Evolutionary conservation across 169 alveolate species (phyloP).

Genomic region (Blepharisma undulans): DNA sequence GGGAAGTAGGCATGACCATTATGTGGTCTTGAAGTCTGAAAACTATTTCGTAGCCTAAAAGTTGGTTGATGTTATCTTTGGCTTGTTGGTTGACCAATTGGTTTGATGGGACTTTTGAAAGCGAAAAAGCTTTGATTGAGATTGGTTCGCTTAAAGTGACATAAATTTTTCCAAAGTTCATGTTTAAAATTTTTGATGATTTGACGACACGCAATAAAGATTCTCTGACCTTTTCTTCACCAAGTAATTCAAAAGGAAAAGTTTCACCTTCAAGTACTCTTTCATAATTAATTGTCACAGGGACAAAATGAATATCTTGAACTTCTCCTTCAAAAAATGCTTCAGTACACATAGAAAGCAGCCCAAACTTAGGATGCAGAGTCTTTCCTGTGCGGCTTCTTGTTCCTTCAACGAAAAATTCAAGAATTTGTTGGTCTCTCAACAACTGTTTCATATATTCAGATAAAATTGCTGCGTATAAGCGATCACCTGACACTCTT

Average conservation of each 20-base stretch:
- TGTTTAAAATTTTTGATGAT: constrained; percentile 59
- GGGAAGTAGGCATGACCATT: constrained; percentile 72
- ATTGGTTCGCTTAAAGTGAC: constrained; percentile 71
- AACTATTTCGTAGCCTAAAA: constrained; percentile 57
- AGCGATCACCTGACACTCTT: constrained; percentile 54
- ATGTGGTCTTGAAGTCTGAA: constrained; percentile 51
- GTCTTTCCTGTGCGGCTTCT: constrained; percentile 78
- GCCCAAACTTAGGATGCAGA: constrained; percentile 73
- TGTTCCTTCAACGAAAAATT: constrained; percentile 84
- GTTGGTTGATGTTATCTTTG: constrained; percentile 48
- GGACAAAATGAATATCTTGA: constrained; percentile 67
- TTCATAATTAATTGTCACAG: constrained; percentile 77
- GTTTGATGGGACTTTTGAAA: constrained; percentile 18
- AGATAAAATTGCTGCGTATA: constrained; percentile 70
- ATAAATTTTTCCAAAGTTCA: constrained; percentile 76
- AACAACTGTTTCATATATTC: constrained; percentile 71
- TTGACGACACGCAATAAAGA: constrained; percentile 65
- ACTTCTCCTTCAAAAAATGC: constrained; percentile 64
- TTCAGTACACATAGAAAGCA: constrained; percentile 60
- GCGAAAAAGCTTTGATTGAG: constrained; percentile 45
- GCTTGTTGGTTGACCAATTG: constrained; percentile 32
- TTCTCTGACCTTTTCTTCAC: constrained; percentile 81
- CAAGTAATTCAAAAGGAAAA: constrained; percentile 79
- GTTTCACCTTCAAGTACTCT: constrained; percentile 84
- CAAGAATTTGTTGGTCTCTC: constrained; percentile 60